Evolutionary conservation across 768 basidiomycete genomes (phyloP).

Genomic region (Termitomyces sp.): DNA sequence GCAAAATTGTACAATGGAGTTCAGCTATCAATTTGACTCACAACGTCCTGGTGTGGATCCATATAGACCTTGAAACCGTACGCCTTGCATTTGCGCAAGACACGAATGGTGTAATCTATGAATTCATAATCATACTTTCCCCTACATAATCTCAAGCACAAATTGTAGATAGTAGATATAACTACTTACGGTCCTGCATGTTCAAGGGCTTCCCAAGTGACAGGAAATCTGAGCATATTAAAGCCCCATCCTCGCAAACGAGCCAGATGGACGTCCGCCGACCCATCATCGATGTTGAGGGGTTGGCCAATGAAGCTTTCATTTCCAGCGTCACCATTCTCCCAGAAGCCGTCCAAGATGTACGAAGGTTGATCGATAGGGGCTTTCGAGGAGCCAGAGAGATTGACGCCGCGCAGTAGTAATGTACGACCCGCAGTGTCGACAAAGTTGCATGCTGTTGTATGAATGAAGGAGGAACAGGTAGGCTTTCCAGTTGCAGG

Average conservation of each 20-base stretch:
- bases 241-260: conserved; percentile 94
- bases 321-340: conserved; percentile 62
- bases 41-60: conserved; percentile 95
- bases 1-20: neutral
- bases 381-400: conserved; percentile 85
- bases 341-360: conserved; percentile 76
- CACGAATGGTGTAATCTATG: conserved; percentile 86
- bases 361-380: conserved; percentile 69
- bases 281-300: conserved; percentile 78
- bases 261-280: conserved; percentile 79
- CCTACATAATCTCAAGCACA: conserved; percentile 32
- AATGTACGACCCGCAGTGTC: conserved; percentile 72
- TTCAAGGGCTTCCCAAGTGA: conserved; percentile 96
- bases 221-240: conserved; percentile 75
- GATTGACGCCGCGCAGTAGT: conserved; percentile 90
- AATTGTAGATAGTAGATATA: conserved; percentile 3
- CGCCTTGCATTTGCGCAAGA: conserved; percentile 87
- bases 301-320: conserved; percentile 74
- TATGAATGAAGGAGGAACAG: conserved; percentile 54
- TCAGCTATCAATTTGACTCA: conserved; percentile 34
- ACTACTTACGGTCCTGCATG: conserved; percentile 88
- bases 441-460: conserved; percentile 63
- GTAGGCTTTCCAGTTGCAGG: conserved; percentile 51
- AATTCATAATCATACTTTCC: conserved; percentile 87
- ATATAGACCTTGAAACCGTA: conserved; percentile 90